Base-by-base conservation (phyloP, 257 asterid species). In the Voacanga thouarsii region DNA sequence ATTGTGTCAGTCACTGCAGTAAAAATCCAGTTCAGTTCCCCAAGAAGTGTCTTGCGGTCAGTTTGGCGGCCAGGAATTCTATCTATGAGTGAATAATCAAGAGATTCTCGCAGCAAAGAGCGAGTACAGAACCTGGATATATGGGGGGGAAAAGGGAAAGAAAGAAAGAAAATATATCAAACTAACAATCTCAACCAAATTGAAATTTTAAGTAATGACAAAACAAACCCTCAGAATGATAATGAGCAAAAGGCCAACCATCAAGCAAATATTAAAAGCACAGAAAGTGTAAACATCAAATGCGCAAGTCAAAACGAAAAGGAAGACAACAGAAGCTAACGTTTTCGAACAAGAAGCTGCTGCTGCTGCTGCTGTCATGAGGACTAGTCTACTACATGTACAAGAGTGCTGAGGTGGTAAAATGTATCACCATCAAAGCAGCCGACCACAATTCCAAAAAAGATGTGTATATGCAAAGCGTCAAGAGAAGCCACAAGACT, bases 1-100 rank as follows among this genome's bases (percentile, higher is more conserved):
- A 96, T 96, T 80, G 98, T 96, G 88, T 93, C 97, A 45, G 99
- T 96, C 44, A 96, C 97, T 74, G 99, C 99, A 41, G 98, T 96
- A 90, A 96, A 96, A 79, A 93, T 96, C 99, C 99, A 96, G 88
- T 96, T 96, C 92, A 96, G 83, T 85, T 96, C 99, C 73, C 99
- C 99, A 53, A 96, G 97, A 84, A 93, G 98, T 64, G 98, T 93
- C 88, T 93, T 96, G 78, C 99, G 89, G 84, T 96, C 99, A 66
- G 97, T 93, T 85, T 96, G 99, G 82, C 98, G 99, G 68, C 99
- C 99, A 82, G 99, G 99, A 87, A 96, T 93, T 86, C 84, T 89
- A 90, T 96, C 99, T 77, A 96, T 93, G 71, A 96, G 87, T 24
- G 97, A 88, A 86, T 96, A 81, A 83, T 92, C 91, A 80, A 96